Base-by-base conservation (phyloP, 805 yeast genomes). In the Saturnispora ahearnii region DNA sequence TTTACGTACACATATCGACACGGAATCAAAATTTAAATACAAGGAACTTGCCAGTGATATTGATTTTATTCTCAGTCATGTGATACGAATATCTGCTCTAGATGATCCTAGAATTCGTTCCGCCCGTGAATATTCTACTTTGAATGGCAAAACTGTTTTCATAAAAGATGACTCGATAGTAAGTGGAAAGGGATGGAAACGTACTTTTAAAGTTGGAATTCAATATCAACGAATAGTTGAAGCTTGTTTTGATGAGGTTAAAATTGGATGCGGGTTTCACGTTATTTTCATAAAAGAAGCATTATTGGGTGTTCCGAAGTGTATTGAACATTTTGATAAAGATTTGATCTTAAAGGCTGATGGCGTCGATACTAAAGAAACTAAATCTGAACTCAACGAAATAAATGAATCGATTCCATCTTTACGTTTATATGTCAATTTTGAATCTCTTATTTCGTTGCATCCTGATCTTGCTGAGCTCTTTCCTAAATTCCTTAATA, bases 61-160 rank as follows among this genome's bases (percentile, higher is more conserved):
- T 32, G 85, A 80, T 26, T 84, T 84, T 60, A 67, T 84, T 8
- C 73, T 73, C 44, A 76, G 85, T 2, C 91, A 85, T 61, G 74
- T 85, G 24, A 63, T 84, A 18, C 62, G 71, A 43, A 66, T 73
- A 44, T 58, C 53, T 37, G 45, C 50, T 2, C 31, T 51, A 59
- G 24, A 57, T 13, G 54, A 54, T 28, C 49, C 46, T 13, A 44
- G 48, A 26, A 53, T 53, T 38, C 46, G 56, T 24, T 37, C 54
- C 2, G 51, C 51, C 24, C 53, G 45, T 26, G 54, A 50, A 38
- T 64, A 75, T 15, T 67, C 65, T 49, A 79, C 89, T 0, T 55
- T 81, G 37, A 81, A 73, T 59, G 78, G 79, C 21, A 75, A 73
- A 55, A 81, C 78, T 47, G 63, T 84, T 0, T 62, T 75, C 2